phyloP scores from a whole-genome alignment of 306 rosid genomes.

The Lablab purpureus region DNA sequence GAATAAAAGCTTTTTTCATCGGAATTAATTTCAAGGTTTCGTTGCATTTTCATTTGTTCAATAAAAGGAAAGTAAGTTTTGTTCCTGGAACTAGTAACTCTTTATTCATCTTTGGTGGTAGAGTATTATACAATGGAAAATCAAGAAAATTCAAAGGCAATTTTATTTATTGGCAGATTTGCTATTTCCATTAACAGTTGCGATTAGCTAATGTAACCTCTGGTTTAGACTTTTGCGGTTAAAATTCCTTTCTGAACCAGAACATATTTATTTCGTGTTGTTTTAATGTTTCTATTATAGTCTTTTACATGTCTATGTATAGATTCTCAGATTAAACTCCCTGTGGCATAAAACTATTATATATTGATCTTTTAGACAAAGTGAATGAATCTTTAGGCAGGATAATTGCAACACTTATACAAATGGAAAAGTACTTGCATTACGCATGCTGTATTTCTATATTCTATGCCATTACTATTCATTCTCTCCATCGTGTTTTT shows the following conservation, averaged over 20 bases:
- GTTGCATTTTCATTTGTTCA: not conserved
- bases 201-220: not conserved
- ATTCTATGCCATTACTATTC: not conserved
- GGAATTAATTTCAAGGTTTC: not conserved
- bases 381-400: not conserved
- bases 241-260: not conserved
- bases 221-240: not conserved
- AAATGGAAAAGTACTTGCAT: not conserved
- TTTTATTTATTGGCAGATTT: not conserved
- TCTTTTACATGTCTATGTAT: not conserved
- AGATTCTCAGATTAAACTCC: not conserved
- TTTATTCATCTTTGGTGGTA: not conserved
- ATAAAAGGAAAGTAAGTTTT: not conserved
- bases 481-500: not conserved
- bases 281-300: not conserved
- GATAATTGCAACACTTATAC: not conserved
- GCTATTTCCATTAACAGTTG: not conserved
- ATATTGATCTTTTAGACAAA: not conserved
- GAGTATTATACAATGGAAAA: not conserved
- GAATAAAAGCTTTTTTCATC: not conserved
- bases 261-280: not conserved
- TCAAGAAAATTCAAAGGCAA: not conserved
- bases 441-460: not conserved
- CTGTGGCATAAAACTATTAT: not conserved
- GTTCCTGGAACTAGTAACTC: not conserved